Evolutionary conservation across 1,284 basidiomycete species (phyloP).

Genomic region (Vanrija humicola): DNA sequence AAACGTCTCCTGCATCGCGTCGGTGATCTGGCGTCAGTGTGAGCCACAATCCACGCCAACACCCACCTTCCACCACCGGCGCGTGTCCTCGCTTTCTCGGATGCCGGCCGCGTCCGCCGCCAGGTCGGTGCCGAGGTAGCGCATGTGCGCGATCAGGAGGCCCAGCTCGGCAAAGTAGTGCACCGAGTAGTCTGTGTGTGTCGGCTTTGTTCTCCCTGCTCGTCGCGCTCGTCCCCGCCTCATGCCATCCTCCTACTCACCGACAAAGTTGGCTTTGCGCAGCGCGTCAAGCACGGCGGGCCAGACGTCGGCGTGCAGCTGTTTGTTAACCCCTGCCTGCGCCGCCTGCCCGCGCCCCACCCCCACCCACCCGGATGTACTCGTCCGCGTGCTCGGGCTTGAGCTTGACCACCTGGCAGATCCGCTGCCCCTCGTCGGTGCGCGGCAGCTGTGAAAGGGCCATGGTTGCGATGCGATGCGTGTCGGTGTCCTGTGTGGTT

Average conservation of each 20-base stretch:
- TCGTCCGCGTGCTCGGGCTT: constrained; percentile 61
- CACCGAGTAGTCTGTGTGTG: constrained; percentile 64
- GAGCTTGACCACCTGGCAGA: constrained; percentile 73
- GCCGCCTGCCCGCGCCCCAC: background rate
- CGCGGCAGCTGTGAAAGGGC: constrained; percentile 34
- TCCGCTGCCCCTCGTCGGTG: constrained; percentile 55
- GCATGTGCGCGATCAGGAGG: constrained; percentile 61
- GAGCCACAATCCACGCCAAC: background rate
- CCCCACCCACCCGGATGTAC: constrained; percentile 57
- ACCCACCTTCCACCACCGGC: constrained; percentile 68
- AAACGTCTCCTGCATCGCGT: constrained; percentile 72
- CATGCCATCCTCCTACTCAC: constrained; percentile 20
- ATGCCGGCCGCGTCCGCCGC: constrained; percentile 64
- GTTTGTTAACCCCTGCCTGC: background rate
- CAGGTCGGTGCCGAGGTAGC: constrained; percentile 55
- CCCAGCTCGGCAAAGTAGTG: constrained; percentile 58
- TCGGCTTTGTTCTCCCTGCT: background rate
- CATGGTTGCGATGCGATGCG: constrained; percentile 6
- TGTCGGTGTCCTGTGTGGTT: too few relatives aligned
- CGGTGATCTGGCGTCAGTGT: constrained; percentile 49
- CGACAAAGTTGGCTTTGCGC: constrained; percentile 60
- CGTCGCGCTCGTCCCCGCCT: background rate
- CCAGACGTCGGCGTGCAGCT: constrained; percentile 65
- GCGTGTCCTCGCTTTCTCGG: constrained; percentile 62
- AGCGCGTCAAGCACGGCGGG: constrained; percentile 66